phyloP scores from a whole-genome alignment of 176 grass and related monocot species.

The Elymus sibiricus region DNA sequence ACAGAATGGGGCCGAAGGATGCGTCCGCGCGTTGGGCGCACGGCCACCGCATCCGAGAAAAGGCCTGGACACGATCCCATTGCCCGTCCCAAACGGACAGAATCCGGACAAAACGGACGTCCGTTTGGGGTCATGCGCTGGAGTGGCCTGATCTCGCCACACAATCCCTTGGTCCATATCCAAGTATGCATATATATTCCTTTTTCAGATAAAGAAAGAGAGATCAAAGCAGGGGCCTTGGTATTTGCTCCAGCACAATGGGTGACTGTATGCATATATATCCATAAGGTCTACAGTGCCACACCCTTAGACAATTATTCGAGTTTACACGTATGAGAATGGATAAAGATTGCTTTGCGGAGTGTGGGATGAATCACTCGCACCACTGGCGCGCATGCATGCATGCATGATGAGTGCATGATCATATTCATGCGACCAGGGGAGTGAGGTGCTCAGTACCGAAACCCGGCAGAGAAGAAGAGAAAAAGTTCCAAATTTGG shows the following conservation, averaged over 20 bases:
- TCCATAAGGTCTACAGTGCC: neutral
- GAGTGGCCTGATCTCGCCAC: neutral
- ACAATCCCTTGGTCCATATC: neutral
- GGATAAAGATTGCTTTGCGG: neutral
- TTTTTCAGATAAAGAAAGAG: neutral
- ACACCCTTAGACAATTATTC: neutral
- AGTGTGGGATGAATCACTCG: conserved; percentile 8
- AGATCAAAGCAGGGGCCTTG: neutral
- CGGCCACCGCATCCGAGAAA: no score
- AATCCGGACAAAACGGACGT: no score
- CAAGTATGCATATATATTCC: neutral
- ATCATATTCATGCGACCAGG: neutral
- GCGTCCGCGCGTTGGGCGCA: no score
- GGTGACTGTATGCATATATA: neutral
- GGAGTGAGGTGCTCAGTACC: neutral
- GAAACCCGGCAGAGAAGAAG: neutral
- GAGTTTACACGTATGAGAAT: neutral
- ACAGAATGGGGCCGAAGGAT: no score
- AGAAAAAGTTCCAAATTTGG: neutral
- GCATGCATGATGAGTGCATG: neutral
- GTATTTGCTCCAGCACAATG: neutral
- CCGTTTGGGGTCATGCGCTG: no score
- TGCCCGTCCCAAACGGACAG: no score
- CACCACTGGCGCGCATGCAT: neutral
- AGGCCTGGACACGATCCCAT: no score